Conservation (phyloP, 106 monocot genomes). For the Chionographis japonica region DNA sequence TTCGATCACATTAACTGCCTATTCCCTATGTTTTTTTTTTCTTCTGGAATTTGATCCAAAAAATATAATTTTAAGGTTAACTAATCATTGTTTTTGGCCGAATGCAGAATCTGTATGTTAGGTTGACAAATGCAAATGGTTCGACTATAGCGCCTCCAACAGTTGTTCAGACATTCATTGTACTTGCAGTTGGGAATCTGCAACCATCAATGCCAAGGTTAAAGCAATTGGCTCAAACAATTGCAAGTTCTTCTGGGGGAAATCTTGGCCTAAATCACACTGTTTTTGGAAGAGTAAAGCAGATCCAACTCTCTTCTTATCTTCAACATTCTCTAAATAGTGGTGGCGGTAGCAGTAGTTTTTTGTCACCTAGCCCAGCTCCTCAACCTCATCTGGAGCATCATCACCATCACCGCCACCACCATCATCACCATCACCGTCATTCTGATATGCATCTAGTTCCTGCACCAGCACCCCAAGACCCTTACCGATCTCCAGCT, state of each 20-base stretch:
- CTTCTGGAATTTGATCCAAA: background rate
- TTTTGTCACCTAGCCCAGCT: constrained; percentile 52
- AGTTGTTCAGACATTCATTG: constrained; percentile 64
- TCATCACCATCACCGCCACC: constrained; percentile 43
- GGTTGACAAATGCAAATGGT: constrained; percentile 76
- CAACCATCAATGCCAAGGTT: constrained; percentile 68
- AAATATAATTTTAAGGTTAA: background rate
- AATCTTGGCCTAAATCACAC: constrained; percentile 95
- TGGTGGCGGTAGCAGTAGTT: constrained; percentile 11
- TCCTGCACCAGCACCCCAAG: constrained; percentile 45
- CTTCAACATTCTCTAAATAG: constrained; percentile 72
- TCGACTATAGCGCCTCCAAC: constrained; percentile 77
- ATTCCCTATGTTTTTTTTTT: background rate
- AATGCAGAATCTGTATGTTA: constrained; percentile 81
- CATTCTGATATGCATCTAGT: constrained; percentile 22
- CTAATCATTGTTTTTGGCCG: constrained; percentile 12
- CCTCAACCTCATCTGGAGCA: constrained; percentile 37
- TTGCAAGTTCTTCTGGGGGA: constrained; percentile 53
- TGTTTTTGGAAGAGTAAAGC: constrained; percentile 94
- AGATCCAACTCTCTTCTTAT: constrained; percentile 80
- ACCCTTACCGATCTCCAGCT: constrained; percentile 14
- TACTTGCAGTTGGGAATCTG: constrained; percentile 66
- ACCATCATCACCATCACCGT: constrained; percentile 54
- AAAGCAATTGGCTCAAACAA: constrained; percentile 78
- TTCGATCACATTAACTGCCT: background rate